Evolutionary conservation across 495 filamentous ascomycete genomes (phyloP), one percentile per base, ranked within the genome.

Genomic region (Recurvomyces mirabilis): DNA sequence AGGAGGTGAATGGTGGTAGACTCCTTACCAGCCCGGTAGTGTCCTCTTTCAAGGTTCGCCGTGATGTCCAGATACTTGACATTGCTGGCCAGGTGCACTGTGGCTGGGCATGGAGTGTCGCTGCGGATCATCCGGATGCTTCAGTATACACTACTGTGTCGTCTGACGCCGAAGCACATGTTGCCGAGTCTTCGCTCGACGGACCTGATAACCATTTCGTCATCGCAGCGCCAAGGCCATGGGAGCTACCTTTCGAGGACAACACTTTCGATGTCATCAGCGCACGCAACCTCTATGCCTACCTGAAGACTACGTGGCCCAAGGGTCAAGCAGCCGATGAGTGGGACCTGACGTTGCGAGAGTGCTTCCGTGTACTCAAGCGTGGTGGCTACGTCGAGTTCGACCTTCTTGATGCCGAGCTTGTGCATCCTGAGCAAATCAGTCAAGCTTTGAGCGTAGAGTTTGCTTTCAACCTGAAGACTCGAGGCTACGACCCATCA

Each of bases 101-200:
- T 58, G 87, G 93, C 64, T 98, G 91, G 91, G 93, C 82, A 21
- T 98, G 91, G 91, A 78, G 89, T 59, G 78, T 83, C 23, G 87
- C 91, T 0, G 68, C 79, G 23, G 82, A 86, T 56, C 87, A 87
- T 59, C 84, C 81, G 11, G 78, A 87, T 55, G 76, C 81, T 35
- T 84, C 82, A 59, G 77, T 94, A 35, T 91, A 87, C 62, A 95
- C 87, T 4, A 85, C 83, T 34, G 79, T 79, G 20, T 81, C 78
- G 49, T 50, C 56, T 11, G 59, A 59, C 41, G 43, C 55, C 26
- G 44, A 80, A 82, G 62, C 64, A 64, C 42, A 67, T 68, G 55
- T 73, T 67, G 31, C 80, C 33, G 26, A 35, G 17, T 43, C 82
- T 47, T 61, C 73, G 29, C 75, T 78, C 57, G 80, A 82, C 60